These are phyloP conservation scores for Voacanga thouarsii DNA, from an alignment of 257 asterid genomes.

Conservation along the genomic window DNA sequence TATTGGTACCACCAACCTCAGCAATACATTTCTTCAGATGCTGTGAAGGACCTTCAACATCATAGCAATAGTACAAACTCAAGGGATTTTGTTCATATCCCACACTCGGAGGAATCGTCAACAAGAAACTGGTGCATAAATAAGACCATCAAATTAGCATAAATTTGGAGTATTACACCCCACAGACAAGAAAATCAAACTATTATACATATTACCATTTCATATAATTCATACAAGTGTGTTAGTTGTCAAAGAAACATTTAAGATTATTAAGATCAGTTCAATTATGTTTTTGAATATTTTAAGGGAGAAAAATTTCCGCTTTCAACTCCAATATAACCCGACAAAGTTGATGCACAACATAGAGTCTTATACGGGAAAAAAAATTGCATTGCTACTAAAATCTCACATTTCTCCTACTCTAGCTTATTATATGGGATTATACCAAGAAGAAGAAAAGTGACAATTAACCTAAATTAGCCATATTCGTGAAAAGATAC, in stretches of 20 bases:
- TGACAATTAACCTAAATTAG: not conserved
- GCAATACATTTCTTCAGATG: conserved; percentile 80
- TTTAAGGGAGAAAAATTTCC: not conserved
- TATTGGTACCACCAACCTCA: conserved; percentile 51
- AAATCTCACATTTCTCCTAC: not conserved
- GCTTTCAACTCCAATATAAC: not conserved
- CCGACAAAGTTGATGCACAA: not conserved
- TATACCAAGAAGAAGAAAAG: not conserved
- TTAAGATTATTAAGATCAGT: not conserved
- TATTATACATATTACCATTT: not conserved
- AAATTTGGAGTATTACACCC: not conserved
- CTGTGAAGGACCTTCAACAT: conserved; percentile 49
- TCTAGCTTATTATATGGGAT: not conserved
- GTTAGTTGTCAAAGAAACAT: not conserved
- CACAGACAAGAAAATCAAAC: not conserved
- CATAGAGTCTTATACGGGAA: not conserved
- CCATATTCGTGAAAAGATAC: not conserved
- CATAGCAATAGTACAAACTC: conserved; percentile 88
- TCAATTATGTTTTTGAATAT: not conserved
- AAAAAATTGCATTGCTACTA: not conserved
- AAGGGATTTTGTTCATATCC: conserved; percentile 93
- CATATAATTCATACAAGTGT: not conserved
- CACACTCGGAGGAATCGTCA: conserved; percentile 96
- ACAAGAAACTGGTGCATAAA: conserved; percentile 54
- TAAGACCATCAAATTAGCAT: conserved; percentile 12